Evolutionary conservation across 148 eudicot genomes (phyloP), one percentile per base, ranked within the genome.

Genomic region (Amaranthus cruentus): DNA sequence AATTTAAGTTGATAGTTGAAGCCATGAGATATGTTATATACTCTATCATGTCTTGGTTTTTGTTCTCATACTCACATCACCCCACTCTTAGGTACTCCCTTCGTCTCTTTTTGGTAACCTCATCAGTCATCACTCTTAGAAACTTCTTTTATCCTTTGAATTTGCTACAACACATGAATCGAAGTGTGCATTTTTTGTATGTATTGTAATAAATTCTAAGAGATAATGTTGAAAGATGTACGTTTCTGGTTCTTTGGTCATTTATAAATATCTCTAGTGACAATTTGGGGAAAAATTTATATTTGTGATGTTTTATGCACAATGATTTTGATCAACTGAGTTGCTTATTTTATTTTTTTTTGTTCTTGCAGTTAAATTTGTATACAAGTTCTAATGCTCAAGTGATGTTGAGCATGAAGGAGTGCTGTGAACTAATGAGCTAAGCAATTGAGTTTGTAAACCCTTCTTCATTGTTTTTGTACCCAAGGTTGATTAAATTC

Each of bases 351-450:
- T 7, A 4, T 28, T n/a, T 7, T 74, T 51, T 72, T 44, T 71
- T 73, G 7, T 75, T 68, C 38, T 14, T 55, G 58, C 54, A 87
- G 90, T 76, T 85, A 63, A 62, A 78, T 81, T 60, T 65, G 56
- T 85, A 85, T 71, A 77, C 81, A 52, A 81, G 65, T 67, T 84
- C 85, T 9, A 73, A 80, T 5, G 81, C 64, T 14, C 73, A 75
- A 68, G 48, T 75, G 51, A 75, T 68, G 78, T 68, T 57, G 60
- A 75, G 14, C 44, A 58, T 68, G 9, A 8, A 68, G 63, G 44
- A 28, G 38, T 51, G 71, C 1, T 75, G 64, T 58, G 49, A 70
- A 59, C 4, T 21, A 54, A 53, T 63, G 66, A 51, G 61, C 21
- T 14, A 38, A 61, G 48, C 7, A 21, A 28, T 60, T 60, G 63